Base-by-base conservation (phyloP, 2,329 filamentous ascomycete genomes). In the Calonectria fujianensis region DNA sequence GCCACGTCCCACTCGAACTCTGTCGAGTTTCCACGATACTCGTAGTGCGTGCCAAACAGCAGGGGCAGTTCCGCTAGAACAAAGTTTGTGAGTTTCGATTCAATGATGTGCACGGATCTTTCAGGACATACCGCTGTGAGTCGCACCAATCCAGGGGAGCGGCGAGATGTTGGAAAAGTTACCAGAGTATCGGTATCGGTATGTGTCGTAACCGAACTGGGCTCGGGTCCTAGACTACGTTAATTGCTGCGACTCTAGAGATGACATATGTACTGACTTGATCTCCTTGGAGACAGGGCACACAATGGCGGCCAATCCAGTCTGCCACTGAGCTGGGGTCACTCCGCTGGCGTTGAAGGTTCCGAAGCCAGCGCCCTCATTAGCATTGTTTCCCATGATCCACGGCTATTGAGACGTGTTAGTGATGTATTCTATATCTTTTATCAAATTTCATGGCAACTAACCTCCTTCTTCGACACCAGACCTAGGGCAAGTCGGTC, bases 171-270 rank as follows among this genome's bases (percentile, higher is more conserved):
- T 85, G 24, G 80, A 82, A 70, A 85, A 87, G 71, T 86, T 87
- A 7, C 85, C 85, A 9, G 82, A 81, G 61, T 87, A 87, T 66
- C 85, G 82, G 74, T 86, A 87, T 27, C 85, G 83, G 73, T 86
- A 86, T 0, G 85, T 87, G 10, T 64, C 64, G n/a, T 74, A 75
- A 2, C 70, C 75, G 50, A 67, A 73, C 48, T 76, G 68, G 24
- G 68, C 70, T n/a, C 75, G 74, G 9, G 59, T 51, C 35, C 75
- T 76, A n/a, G 14, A n/a, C 3, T 9, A 27, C 35, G 7, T 75
- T 54, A 76, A 27, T 10, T 5, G 4, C 20, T 35, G 31, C 4
- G 20, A 13, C 14, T 9, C 2, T 35, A 24, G 41, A 27, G 4
- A 20, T 37, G 7, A 0, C 0, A 16, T 29, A 1, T 2, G 2